Base-by-base conservation (phyloP, 2,329 filamentous ascomycete genomes). In the Stagonosporopsis cucurbitacearum region DNA sequence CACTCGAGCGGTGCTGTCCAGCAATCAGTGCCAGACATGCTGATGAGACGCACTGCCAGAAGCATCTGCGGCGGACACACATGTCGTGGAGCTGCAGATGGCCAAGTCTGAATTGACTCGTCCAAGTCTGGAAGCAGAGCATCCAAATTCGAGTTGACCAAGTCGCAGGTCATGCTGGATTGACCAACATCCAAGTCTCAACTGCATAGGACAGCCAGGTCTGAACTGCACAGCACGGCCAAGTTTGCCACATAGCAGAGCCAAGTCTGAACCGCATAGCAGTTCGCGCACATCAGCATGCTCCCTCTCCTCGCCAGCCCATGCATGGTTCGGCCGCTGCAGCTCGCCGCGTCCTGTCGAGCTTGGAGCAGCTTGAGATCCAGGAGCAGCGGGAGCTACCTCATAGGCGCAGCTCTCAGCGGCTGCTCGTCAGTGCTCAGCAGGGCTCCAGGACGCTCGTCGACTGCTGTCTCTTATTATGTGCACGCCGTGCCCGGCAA, bases 371-470 rank as follows among this genome's bases (percentile, higher is more conserved):
- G 48, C 37, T 19, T 11, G n/a, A 28, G 48, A 41, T 47, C 53
- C 53, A 36, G 23, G 49, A 37, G 42, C 41, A 15, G 53, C 53
- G 47, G 53, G 53, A 56, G 53, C 53, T 56, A 56, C 47, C 41
- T 46, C 53, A 58, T 59, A 50, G 59, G 59, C 57, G 57, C 60
- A 55, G 54, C 40, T 56, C 39, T 5, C 53, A 50, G 48, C 59
- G 49, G 54, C 57, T 45, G 57, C 48, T 56, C 22, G 17, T 19
- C 41, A 44, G 41, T 9, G 41, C 26, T 49, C 22, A 4, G 4
- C 30, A 32, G 30, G 1, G 30, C 30, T 26, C 30, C 30, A 32
- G 30, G 4, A 15, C 30, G 35, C 39, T n/a, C 35, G 46, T 17
- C 35, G 52, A 39, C 46, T 48, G 50, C 58, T 48, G 28, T 48